phyloP scores from a whole-genome alignment of 2,329 filamentous ascomycete species.

The Calonectria pauciramosa region DNA sequence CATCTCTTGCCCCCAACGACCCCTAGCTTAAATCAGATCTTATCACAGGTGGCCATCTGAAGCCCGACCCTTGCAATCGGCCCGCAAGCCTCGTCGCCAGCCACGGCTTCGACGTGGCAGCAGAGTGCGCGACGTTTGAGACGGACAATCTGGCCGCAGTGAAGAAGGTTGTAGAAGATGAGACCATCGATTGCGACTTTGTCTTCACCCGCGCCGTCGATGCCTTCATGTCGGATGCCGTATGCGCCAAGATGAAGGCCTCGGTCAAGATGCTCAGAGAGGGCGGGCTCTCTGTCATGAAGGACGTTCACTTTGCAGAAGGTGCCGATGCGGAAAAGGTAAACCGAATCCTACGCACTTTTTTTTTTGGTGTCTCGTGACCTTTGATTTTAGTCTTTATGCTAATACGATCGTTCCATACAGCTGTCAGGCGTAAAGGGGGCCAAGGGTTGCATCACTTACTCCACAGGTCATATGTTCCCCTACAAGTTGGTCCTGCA shows the following conservation, averaged over 20 bases:
- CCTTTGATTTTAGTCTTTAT: neutral
- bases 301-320: conserved; percentile 15
- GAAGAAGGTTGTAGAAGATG: conserved; percentile 52
- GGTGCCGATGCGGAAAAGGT: conserved; percentile 45
- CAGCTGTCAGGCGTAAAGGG: conserved; percentile 53
- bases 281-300: neutral
- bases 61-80: conserved; percentile 34
- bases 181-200: conserved; percentile 60
- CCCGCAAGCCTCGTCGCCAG: conserved; percentile 1
- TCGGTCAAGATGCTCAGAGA: conserved; percentile 48
- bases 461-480: conserved; percentile 47
- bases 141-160: conserved; percentile 40
- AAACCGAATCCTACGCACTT: neutral
- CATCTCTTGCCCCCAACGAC: neutral
- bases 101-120: conserved; percentile 37
- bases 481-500: conserved; percentile 51
- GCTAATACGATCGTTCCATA: neutral
- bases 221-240: conserved; percentile 47
- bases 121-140: conserved; percentile 39
- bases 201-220: conserved; percentile 56
- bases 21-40: neutral
- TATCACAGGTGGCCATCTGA: conserved; percentile 35
- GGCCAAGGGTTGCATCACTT: conserved; percentile 51
- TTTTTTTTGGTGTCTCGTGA: neutral
- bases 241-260: conserved; percentile 44